These are phyloP conservation scores for Carallia brachiata DNA, from an alignment of 345 rosid species.

Conservation along the genomic window DNA sequence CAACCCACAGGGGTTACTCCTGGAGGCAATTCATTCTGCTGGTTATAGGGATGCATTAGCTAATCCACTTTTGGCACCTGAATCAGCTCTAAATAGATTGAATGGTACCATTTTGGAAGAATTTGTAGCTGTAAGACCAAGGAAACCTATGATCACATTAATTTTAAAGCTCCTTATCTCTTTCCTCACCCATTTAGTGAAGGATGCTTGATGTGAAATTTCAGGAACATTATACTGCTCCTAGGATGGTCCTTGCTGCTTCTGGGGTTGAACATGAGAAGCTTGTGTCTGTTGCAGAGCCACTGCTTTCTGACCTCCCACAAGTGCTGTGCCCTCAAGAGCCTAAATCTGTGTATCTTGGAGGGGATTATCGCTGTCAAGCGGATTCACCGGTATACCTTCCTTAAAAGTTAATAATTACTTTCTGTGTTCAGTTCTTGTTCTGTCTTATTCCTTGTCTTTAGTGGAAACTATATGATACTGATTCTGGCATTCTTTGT, in stretches of 20 bases:
- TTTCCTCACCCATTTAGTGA: slow-evolving; percentile 4
- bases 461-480: no score
- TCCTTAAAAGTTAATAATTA: neutral
- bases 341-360: slow-evolving; percentile 76
- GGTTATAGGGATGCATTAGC: slow-evolving; percentile 84
- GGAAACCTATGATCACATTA: neutral
- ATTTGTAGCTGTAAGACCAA: slow-evolving; percentile 65
- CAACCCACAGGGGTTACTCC: slow-evolving; percentile 67
- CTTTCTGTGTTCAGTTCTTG: neutral
- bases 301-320: slow-evolving; percentile 81
- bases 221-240: slow-evolving; percentile 80
- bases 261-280: slow-evolving; percentile 80
- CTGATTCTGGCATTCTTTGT: neutral
- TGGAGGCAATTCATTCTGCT: slow-evolving; percentile 87
- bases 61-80: slow-evolving; percentile 83
- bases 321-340: slow-evolving; percentile 37
- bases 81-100: slow-evolving; percentile 60
- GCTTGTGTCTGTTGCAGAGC: slow-evolving; percentile 73
- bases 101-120: slow-evolving; percentile 57
- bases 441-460: neutral
- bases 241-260: slow-evolving; percentile 82
- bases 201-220: slow-evolving; percentile 23
- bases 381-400: slow-evolving; percentile 71
- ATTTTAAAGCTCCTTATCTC: neutral
- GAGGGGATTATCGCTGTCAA: slow-evolving; percentile 88